Conservation (phyloP, 768 basidiomycete genomes). For the Lactifluus piperatus region DNA sequence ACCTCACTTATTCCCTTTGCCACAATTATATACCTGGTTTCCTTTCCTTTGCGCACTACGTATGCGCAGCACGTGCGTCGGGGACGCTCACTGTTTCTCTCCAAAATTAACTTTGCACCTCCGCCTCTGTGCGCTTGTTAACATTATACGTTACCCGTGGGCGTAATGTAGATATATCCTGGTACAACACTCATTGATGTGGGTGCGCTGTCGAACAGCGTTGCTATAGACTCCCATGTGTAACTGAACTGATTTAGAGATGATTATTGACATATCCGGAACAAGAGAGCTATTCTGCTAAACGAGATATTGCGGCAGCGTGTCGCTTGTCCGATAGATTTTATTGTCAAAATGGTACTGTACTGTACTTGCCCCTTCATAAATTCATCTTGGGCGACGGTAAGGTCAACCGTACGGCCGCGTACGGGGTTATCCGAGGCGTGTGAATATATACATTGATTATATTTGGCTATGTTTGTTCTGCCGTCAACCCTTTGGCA, state of each 20-base stretch:
- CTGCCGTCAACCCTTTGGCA: background rate
- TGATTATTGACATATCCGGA: background rate
- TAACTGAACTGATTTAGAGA: background rate
- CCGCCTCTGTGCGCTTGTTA: background rate
- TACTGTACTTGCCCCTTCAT: no score
- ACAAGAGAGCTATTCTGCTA: background rate
- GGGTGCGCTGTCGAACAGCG: background rate
- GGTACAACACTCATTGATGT: background rate
- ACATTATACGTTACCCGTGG: background rate
- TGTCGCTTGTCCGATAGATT: no score
- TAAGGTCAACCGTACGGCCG: no score
- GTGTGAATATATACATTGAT: background rate
- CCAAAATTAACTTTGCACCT: background rate
- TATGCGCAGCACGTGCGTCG: background rate
- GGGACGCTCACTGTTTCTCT: background rate
- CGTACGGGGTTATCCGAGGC: background rate
- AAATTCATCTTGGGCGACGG: no score
- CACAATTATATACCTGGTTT: background rate
- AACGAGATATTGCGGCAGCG: no score
- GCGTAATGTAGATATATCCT: background rate
- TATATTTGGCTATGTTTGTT: slow-evolving; percentile 6
- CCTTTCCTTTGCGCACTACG: background rate
- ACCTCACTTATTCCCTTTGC: background rate
- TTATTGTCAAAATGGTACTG: no score
- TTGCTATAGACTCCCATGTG: background rate